These are phyloP conservation scores for Globisporangium irregulare DNA, from an alignment of 352 stramenopile species.

Conservation along the genomic window DNA sequence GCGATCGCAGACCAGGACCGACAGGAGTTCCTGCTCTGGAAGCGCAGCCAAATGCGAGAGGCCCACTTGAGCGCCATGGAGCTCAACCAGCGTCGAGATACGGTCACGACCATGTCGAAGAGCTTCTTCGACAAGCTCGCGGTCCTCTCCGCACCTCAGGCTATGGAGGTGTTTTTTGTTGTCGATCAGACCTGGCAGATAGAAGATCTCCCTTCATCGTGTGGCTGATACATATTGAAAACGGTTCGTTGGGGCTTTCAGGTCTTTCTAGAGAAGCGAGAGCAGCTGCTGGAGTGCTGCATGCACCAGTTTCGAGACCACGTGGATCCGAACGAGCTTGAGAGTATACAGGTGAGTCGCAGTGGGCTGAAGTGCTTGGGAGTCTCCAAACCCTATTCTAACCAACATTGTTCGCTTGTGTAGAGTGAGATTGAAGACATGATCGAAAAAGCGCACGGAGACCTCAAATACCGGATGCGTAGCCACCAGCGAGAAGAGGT, in stretches of 20 bases:
- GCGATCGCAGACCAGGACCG: slow-evolving; percentile 18
- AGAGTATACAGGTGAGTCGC: slow-evolving; percentile 21
- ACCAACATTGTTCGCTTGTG: neutral
- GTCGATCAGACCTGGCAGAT: neutral
- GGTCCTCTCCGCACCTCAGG: slow-evolving; percentile 25
- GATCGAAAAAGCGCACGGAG: slow-evolving; percentile 16
- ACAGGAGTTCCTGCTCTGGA: slow-evolving; percentile 5
- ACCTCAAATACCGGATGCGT: slow-evolving; percentile 20
- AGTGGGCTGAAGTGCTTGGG: neutral
- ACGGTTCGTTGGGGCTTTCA: neutral
- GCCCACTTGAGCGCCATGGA: slow-evolving; percentile 27
- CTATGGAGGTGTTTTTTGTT: slow-evolving; percentile 25
- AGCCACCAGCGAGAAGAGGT: slow-evolving; percentile 27
- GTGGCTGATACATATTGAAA: neutral
- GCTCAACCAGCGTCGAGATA: slow-evolving; percentile 25
- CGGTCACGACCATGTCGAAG: slow-evolving; percentile 25
- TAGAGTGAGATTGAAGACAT: slow-evolving; percentile 26
- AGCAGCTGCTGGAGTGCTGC: slow-evolving; percentile 27
- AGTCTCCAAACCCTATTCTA: neutral
- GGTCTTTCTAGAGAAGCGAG: slow-evolving; percentile 29
- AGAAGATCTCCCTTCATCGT: neutral
- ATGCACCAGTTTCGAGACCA: slow-evolving; percentile 25
- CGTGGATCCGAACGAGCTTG: slow-evolving; percentile 14
- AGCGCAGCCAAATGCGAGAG: slow-evolving; percentile 23
- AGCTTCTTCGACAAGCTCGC: slow-evolving; percentile 50